Evolutionary conservation across 306 rosid species (phyloP).

Genomic region (Sicyos edulis): DNA sequence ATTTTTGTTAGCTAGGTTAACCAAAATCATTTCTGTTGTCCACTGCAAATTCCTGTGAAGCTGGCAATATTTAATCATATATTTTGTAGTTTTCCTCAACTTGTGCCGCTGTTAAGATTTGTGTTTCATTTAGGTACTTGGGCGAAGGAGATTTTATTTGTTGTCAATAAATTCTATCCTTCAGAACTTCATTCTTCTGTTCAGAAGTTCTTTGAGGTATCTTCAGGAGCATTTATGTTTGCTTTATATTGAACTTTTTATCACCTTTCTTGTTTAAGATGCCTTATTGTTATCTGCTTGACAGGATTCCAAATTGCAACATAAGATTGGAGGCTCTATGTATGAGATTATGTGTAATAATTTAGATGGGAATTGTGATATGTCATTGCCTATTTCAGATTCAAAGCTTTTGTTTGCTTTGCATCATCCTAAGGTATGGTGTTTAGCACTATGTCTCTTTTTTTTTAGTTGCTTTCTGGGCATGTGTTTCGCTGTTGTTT

Average conservation of each 20-base stretch:
- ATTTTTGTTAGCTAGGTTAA: background rate
- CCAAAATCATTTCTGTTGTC: background rate
- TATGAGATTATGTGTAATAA: constrained; percentile 50
- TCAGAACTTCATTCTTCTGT: constrained; percentile 68
- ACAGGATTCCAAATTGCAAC: constrained; percentile 45
- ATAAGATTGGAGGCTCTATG: constrained; percentile 48
- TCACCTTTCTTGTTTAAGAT: constrained; percentile 1
- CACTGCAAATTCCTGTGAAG: background rate
- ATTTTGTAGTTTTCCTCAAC: background rate
- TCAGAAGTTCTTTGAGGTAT: constrained; percentile 64
- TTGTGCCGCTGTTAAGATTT: constrained; percentile 27
- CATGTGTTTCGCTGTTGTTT: background rate
- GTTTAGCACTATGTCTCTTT: background rate
- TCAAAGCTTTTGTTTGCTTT: constrained; percentile 73
- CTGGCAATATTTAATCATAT: background rate
- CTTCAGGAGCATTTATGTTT: constrained; percentile 5
- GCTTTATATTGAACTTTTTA: background rate
- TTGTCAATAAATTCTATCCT: constrained; percentile 58
- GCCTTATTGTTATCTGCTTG: constrained; percentile 24
- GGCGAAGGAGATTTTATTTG: constrained; percentile 55
- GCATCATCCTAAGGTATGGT: constrained; percentile 75
- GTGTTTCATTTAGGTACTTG: constrained; percentile 48
- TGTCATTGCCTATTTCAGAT: constrained; percentile 41
- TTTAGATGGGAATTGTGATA: constrained; percentile 58
- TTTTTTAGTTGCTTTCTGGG: constrained; percentile 14